phyloP scores from a whole-genome alignment of 2,329 filamentous ascomycete species.

The Cladosporium velox region DNA sequence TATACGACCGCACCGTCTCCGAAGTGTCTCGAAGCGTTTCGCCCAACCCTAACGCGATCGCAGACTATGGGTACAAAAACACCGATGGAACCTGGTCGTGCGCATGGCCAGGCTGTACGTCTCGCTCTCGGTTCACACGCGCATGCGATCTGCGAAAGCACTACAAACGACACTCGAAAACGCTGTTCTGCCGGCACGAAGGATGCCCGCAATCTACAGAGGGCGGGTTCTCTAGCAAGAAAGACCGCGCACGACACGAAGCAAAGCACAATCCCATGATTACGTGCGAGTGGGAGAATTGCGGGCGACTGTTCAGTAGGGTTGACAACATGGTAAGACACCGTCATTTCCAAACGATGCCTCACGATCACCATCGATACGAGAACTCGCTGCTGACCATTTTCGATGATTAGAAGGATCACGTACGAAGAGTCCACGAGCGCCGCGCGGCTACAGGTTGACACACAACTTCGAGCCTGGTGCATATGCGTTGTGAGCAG shows the following conservation, averaged over 20 bases:
- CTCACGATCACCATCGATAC: background rate
- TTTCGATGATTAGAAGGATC: conserved; percentile 27
- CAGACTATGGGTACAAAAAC: conserved; percentile 45
- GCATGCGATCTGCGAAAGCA: conserved; percentile 65
- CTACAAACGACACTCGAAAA: conserved; percentile 63
- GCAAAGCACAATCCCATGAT: conserved; percentile 65
- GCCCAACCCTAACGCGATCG: conserved; percentile 37
- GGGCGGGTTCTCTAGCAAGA: conserved; percentile 64
- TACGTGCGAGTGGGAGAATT: conserved; percentile 59
- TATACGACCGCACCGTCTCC: conserved; percentile 19
- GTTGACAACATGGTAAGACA: conserved; percentile 61
- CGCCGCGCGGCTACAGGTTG: conserved; percentile 22
- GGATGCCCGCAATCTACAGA: conserved; percentile 59
- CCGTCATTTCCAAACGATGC: too few relatives aligned
- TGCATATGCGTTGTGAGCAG: background rate
- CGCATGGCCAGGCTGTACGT: conserved; percentile 61
- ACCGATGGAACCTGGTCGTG: conserved; percentile 58
- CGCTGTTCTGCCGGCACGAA: conserved; percentile 61
- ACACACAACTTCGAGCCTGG: background rate
- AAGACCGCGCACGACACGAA: conserved; percentile 62
- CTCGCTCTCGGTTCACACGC: conserved; percentile 58
- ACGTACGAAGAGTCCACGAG: conserved; percentile 30
- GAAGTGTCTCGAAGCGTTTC: conserved; percentile 36
- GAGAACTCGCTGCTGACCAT: conserved; percentile 15
- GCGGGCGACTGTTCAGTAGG: conserved; percentile 60